Base-by-base conservation (phyloP, 2,329 filamentous ascomycete species). In the Calonectria naviculata region DNA sequence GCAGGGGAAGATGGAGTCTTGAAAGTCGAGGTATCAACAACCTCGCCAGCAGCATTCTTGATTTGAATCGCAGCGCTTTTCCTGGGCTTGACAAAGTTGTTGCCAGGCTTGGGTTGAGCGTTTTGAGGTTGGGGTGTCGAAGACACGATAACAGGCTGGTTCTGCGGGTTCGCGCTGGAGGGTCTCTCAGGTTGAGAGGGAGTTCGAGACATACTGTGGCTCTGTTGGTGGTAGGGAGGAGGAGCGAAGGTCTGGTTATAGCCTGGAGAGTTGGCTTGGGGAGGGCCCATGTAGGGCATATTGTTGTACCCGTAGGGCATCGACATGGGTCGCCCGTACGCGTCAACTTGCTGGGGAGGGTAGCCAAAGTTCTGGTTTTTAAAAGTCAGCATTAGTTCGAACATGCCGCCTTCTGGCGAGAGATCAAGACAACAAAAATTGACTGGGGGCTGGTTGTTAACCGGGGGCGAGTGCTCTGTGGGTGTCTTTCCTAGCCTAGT, bases 11-110 rank as follows among this genome's bases (percentile, higher is more conserved):
- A 84, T 4, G 90, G 89, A 0, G 89, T 82, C 81, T 90, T 91
- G 72, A 89, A 84, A 66, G 84, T 90, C 81, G 86, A 94, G 85
- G 87, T 89, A 76, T 95, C 91, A 15, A 98, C 86, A 34, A 91
- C 90, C 80, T 97, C 94, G 73, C 95, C 95, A 67, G 92, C 89
- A 34, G 93, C 89, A 79, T 95, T 94, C 87, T 95, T 97, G 87
- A 98, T 98, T 60, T 92, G 88, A 75, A 98, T 93, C 1, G 93
- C 92, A 58, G 91, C 92, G 83, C 90, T 95, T 87, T 93, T 94
- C 81, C 87, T 87, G 24, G 85, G 86, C 78, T 87, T 90, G 81
- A 85, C 81, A 70, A 89, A 89, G 70, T 82, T 84, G 47, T 83
- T 83, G 44, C 84, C 76, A 80, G 71, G 83, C 83, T 89, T 89